Conservation (phyloP, 495 filamentous ascomycete genomes). For the Penicillium argentinense region DNA sequence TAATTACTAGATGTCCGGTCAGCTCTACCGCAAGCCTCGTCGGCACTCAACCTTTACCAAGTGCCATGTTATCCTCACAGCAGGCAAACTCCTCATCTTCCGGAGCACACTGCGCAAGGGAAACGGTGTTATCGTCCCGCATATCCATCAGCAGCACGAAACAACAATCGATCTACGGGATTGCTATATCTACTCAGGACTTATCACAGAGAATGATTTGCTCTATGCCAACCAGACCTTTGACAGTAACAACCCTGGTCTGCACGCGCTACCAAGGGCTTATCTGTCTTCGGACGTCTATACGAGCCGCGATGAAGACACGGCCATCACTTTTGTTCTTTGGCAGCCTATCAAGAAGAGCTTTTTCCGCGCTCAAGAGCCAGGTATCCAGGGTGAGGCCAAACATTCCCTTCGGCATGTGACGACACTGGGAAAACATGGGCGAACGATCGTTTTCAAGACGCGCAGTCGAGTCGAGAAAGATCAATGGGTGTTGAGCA, state of each 20-base stretch:
- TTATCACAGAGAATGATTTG: slow-evolving; percentile 65
- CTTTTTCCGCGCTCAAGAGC: slow-evolving; percentile 56
- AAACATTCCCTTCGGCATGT: slow-evolving; percentile 49
- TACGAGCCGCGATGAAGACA: slow-evolving; percentile 69
- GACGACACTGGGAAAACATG: slow-evolving; percentile 58
- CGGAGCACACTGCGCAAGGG: slow-evolving; percentile 56
- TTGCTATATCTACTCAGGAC: slow-evolving; percentile 72
- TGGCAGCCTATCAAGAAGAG: slow-evolving; percentile 65
- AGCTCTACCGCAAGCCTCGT: slow-evolving; percentile 66
- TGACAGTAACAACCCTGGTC: slow-evolving; percentile 65
- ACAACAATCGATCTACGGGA: slow-evolving; percentile 60
- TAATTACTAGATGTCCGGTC: slow-evolving; percentile 55
- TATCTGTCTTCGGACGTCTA: slow-evolving; percentile 62
- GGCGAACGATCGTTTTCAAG: slow-evolving; percentile 70
- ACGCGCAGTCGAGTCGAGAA: slow-evolving; percentile 69
- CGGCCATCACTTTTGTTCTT: slow-evolving; percentile 69
- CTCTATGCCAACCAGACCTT: slow-evolving; percentile 70
- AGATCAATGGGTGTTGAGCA: slow-evolving; percentile 73
- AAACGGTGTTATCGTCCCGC: slow-evolving; percentile 57
- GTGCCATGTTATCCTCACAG: slow-evolving; percentile 61
- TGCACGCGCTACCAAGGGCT: slow-evolving; percentile 61
- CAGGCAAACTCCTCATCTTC: slow-evolving; percentile 66
- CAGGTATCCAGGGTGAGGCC: slow-evolving; percentile 41
- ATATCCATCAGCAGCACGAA: slow-evolving; percentile 64
- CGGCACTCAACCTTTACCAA: slow-evolving; percentile 62